Base-by-base conservation (phyloP, 2,329 filamentous ascomycete genomes). In the Clarireedia monteithiana region DNA sequence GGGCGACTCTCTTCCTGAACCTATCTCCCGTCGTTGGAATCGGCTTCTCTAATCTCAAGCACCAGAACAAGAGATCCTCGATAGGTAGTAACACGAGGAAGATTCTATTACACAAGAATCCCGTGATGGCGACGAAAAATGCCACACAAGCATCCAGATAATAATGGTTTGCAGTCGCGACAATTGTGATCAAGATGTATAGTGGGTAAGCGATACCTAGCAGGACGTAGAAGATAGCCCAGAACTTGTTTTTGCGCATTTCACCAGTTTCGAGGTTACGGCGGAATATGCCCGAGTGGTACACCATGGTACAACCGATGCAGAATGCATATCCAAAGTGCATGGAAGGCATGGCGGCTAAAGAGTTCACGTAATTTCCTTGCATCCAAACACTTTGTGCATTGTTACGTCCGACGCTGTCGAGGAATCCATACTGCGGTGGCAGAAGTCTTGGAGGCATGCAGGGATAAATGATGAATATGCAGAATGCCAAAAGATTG, bases 101-200 rank as follows among this genome's bases (percentile, higher is more conserved):
- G 4, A 79, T 63, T 59, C 71, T 69, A 63, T 80, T 80, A 60
- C 71, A 73, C 6, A 71, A 38, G 57, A 76, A 78, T 1, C 73
- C 71, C n/a, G 76, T 53, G 5, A 72, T 66, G 1, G 75, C 75
- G 26, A 76, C 77, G 46, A 73, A 68, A 0, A 73, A 74, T 2
- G 76, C 76, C 3, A 76, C 70, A 27, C 73, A 67, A 0, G 77
- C 77, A 60, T 80, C 77, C 58, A 80, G 70, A 64, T 74, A 78
- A 63, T 79, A 80, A 62, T 80, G 78, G 60, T 81, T 81, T 23
- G 77, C 77, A 0, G 77, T 81, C 15, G 76, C 76, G 10, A 80
- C 74, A 58, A 80, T 80, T 0, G 73, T 75, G 12, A 72, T 69
- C 34, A 78, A 63, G 48, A 79, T 77, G 62, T 74, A 73, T 4